These are phyloP conservation scores for Plectosphaerella sp. DNA, from an alignment of 2,329 filamentous ascomycete species.

Conservation along the genomic window DNA sequence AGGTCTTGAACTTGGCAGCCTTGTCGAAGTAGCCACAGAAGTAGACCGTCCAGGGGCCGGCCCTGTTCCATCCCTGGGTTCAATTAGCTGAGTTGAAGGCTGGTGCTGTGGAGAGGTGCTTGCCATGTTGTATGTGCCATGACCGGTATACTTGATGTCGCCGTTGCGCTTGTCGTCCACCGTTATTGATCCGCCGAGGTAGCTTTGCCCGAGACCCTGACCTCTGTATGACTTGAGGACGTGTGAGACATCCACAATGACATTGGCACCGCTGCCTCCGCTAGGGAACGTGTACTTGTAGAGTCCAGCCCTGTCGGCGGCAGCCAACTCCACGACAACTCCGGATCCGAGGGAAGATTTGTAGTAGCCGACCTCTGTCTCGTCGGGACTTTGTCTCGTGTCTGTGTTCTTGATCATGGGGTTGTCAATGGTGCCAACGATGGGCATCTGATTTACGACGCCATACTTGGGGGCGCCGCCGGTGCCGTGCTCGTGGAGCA, in stretches of 20 bases:
- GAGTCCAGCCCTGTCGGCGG: slow-evolving; percentile 52
- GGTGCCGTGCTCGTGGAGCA: slow-evolving; percentile 64
- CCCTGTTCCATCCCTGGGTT: slow-evolving; percentile 55
- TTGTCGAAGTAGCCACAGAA: slow-evolving; percentile 59
- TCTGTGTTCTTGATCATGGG: slow-evolving; percentile 52
- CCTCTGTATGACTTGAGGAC: slow-evolving; percentile 59
- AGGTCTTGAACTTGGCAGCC: slow-evolving; percentile 38
- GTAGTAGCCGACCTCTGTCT: slow-evolving; percentile 58
- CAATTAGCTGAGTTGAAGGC: slow-evolving; percentile 2
- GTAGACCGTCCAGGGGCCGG: slow-evolving; percentile 58
- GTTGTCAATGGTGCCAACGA: slow-evolving; percentile 43
- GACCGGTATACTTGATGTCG: slow-evolving; percentile 48
- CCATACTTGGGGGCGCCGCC: slow-evolving; percentile 69
- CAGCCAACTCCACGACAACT: slow-evolving; percentile 53
- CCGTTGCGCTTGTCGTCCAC: slow-evolving; percentile 37
- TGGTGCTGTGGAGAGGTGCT: slow-evolving; percentile 10
- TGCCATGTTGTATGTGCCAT: slow-evolving; percentile 59
- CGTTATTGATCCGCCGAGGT: slow-evolving; percentile 54
- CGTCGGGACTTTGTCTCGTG: slow-evolving; percentile 44
- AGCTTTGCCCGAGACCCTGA: slow-evolving; percentile 56
- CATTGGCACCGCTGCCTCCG: slow-evolving; percentile 28
- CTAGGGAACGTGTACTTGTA: slow-evolving; percentile 56
- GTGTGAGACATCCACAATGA: slow-evolving; percentile 63
- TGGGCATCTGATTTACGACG: slow-evolving; percentile 56
- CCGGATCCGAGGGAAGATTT: slow-evolving; percentile 49